phyloP scores from a whole-genome alignment of 345 rosid genomes.

The Sonneratia alba region DNA sequence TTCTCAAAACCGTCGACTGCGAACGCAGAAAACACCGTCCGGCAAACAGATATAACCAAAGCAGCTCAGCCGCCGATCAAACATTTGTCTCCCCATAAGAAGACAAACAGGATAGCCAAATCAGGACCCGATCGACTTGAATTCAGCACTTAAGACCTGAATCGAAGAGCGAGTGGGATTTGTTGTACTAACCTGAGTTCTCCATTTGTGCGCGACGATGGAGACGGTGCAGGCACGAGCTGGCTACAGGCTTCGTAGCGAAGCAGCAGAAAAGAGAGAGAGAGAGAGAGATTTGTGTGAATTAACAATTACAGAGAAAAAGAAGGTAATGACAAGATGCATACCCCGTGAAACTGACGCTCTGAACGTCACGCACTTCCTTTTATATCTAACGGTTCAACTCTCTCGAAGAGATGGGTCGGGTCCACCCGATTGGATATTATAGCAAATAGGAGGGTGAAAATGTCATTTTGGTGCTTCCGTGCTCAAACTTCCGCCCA shows the following conservation, averaged over 20 bases:
- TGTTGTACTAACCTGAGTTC: slow-evolving; percentile 22
- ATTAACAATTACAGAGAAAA: neutral
- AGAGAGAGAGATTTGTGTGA: neutral
- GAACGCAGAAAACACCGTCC: neutral
- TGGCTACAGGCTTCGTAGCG: neutral
- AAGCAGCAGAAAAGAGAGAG: neutral
- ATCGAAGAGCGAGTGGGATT: neutral
- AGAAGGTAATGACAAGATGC: neutral
- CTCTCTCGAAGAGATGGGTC: neutral
- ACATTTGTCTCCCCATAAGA: neutral
- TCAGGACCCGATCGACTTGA: neutral
- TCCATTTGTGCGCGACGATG: slow-evolving; percentile 26
- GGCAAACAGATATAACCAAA: neutral
- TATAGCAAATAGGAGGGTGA: neutral
- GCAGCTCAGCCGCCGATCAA: neutral
- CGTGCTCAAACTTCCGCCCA: no score
- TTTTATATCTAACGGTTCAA: neutral
- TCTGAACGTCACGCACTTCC: no score
- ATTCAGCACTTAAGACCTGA: neutral
- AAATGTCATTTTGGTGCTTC: no score
- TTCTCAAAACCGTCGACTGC: neutral
- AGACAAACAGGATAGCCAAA: neutral
- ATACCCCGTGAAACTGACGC: no score
- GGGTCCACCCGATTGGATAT: neutral
- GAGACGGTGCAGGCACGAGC: neutral